A percentile compares a stretch with the other conserved stretches of the same genome.
Conservation (phyloP, 148 eudicot species). For the Selenicereus undatus region DNA sequence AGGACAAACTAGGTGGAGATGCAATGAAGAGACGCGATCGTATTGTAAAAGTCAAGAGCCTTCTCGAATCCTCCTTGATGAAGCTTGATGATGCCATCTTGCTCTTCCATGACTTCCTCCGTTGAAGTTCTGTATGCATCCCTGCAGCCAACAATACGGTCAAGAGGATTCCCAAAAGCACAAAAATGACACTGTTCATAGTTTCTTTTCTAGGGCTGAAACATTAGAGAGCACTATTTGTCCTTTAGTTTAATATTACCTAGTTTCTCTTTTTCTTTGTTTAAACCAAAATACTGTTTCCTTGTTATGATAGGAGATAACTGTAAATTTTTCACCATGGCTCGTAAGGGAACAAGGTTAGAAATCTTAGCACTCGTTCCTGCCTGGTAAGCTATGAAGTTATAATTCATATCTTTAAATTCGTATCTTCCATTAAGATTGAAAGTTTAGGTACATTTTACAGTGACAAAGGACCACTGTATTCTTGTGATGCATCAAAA, state of each 20-base stretch:
- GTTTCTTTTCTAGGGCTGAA: neutral
- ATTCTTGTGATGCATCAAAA: no score
- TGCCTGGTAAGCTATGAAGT: no score
- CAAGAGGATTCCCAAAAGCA: neutral
- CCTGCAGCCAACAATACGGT: neutral
- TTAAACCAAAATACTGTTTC: no score
- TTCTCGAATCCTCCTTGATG: conserved; percentile 59
- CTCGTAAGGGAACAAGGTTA: no score
- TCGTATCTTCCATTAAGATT: no score
- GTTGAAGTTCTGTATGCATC: neutral
- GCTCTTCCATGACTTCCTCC: conserved; percentile 64
- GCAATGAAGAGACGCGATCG: conserved; percentile 31
- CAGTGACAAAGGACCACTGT: no score
- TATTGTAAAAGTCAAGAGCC: conserved; percentile 32
- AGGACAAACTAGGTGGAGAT: conserved; percentile 44
- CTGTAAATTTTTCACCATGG: no score
- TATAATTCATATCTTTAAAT: no score
- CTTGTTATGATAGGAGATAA: no score
- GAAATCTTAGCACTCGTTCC: no score
- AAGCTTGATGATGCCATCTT: conserved; percentile 75
- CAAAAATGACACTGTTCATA: neutral
- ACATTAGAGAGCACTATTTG: no score
- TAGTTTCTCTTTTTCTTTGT: neutral
- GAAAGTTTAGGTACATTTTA: no score
- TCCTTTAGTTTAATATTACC: neutral